Conservation (phyloP, 306 rosid genomes). For the Vicia sativa region DNA sequence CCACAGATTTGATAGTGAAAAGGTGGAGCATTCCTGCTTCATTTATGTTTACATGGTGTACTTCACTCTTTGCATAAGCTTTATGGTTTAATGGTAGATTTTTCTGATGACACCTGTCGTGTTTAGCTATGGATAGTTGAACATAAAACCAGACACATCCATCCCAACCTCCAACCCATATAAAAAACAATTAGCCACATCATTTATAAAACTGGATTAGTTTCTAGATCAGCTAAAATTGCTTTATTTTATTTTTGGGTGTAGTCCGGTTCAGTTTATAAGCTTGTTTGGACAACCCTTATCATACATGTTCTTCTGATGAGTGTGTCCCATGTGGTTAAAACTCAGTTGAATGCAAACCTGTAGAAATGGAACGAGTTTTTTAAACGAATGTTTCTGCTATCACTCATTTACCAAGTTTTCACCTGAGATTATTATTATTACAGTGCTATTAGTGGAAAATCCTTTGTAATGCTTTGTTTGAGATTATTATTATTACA, state of each 20-base stretch:
- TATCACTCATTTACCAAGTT: not conserved
- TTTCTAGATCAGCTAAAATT: not conserved
- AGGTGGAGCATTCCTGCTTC: not conserved
- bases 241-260: not conserved
- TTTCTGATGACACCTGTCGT: not conserved
- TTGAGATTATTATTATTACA: not conserved
- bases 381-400: not conserved
- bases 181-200: not conserved
- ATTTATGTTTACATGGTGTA: not conserved
- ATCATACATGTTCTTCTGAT: not conserved
- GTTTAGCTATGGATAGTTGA: not conserved
- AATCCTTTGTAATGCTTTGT: not conserved
- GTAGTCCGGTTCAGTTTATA: not conserved
- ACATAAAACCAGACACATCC: not conserved
- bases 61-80: not conserved
- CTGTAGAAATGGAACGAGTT: not conserved
- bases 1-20: not conserved
- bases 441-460: slow-evolving; percentile 19
- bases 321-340: slow-evolving; percentile 1
- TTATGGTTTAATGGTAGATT: not conserved
- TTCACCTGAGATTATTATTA: not conserved
- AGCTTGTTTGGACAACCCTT: not conserved
- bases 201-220: not conserved
- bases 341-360: not conserved
- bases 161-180: not conserved